phyloP scores from a whole-genome alignment of 2,329 filamentous ascomycete genomes.

The Chaetomium olivaceum region DNA sequence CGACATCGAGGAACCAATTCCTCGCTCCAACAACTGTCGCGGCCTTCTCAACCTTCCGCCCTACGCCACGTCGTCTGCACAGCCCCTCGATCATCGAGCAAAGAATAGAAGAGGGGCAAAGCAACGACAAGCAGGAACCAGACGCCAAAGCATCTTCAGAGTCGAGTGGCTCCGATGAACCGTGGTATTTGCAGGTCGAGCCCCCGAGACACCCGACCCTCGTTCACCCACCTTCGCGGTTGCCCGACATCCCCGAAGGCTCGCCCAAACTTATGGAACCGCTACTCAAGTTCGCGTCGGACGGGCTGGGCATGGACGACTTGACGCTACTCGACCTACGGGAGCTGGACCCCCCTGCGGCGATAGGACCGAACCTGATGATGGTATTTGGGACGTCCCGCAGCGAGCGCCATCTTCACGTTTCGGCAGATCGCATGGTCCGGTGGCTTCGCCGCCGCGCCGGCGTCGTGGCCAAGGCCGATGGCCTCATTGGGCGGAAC shows the following conservation, averaged over 20 bases:
- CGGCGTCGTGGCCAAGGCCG: conserved; percentile 75
- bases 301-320: conserved; percentile 84
- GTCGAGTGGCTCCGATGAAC: conserved; percentile 34
- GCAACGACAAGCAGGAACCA: conserved; percentile 6
- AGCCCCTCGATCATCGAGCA: conserved; percentile 32
- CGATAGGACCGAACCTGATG: conserved; percentile 81
- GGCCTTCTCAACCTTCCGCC: conserved; percentile 30
- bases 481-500: conserved; percentile 84
- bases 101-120: conserved; percentile 16
- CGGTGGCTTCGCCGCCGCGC: conserved; percentile 79
- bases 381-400: conserved; percentile 93
- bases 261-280: conserved; percentile 70
- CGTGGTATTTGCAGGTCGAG: conserved; percentile 84
- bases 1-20: background rate
- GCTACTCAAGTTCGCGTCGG: conserved; percentile 75
- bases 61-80: conserved; percentile 20
- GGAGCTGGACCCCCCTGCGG: conserved; percentile 78
- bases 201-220: conserved; percentile 53
- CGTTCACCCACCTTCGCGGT: conserved; percentile 46
- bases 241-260: conserved; percentile 62
- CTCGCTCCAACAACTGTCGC: conserved; percentile 11
- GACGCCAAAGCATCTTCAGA: conserved; percentile 2
- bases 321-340: conserved; percentile 81
- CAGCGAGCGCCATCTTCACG: conserved; percentile 89
- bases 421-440: conserved; percentile 85